Percentiles rank a stretch among this genome's conserved stretches.
phyloP scores from a whole-genome alignment of 768 basidiomycete species.

The Hypholoma fasciculare region DNA sequence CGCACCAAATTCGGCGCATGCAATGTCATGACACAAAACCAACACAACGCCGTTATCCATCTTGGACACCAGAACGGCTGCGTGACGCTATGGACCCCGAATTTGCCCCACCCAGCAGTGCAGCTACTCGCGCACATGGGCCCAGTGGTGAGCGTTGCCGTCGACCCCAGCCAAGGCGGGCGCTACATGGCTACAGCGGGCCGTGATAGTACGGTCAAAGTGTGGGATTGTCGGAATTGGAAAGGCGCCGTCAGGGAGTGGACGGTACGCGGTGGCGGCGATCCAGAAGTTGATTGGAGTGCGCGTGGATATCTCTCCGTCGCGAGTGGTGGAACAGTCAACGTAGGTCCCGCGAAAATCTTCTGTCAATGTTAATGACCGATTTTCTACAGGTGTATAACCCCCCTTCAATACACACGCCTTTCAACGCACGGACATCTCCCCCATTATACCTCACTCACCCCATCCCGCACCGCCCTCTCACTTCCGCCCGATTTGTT shows the following conservation, averaged over 20 bases:
- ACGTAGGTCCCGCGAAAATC: conserved; percentile 45
- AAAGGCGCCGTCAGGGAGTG: conserved; percentile 81
- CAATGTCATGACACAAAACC: conserved; percentile 84
- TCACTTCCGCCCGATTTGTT: conserved; percentile 77
- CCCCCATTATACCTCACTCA: conserved; percentile 92
- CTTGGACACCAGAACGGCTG: conserved; percentile 95
- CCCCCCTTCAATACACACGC: conserved; percentile 60
- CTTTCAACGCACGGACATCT: conserved; percentile 45
- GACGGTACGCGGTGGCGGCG: conserved; percentile 65
- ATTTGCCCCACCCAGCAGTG: conserved; percentile 88
- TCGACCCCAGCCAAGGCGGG: conserved; percentile 86
- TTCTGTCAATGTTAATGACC: background rate
- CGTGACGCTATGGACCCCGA: conserved; percentile 97
- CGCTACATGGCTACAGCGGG: conserved; percentile 92
- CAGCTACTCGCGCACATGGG: conserved; percentile 91
- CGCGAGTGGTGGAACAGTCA: conserved; percentile 80
- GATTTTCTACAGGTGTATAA: conserved; percentile 63
- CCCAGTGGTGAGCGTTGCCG: conserved; percentile 75
- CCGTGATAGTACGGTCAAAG: conserved; percentile 84
- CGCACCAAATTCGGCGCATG: conserved; percentile 89
- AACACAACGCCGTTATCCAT: conserved; percentile 91
- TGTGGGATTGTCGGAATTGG: conserved; percentile 99
- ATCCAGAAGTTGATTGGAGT: conserved; percentile 79
- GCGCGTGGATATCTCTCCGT: conserved; percentile 81
- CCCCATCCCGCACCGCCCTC: conserved; percentile 76